Evolutionary conservation across 2,329 filamentous ascomycete species (phyloP), one percentile per base, ranked within the genome.

Genomic region (Paraphaeosphaeria sporulosa): DNA sequence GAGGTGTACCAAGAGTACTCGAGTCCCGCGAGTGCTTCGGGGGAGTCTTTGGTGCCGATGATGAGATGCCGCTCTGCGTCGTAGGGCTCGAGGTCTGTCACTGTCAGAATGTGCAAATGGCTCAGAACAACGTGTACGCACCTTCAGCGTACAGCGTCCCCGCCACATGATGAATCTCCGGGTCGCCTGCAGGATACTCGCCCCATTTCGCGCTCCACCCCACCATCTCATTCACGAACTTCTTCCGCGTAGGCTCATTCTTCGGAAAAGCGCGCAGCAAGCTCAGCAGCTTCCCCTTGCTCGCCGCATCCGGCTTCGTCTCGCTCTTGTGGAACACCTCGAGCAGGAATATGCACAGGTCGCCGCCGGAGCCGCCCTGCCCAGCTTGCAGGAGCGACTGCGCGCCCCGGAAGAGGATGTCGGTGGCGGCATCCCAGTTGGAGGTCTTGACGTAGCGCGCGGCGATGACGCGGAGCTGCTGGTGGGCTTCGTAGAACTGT

Each of bases 401-500:
- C 1, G 94, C 90, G 64, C 97, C 95, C 66, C 87, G 90, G 78
- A 87, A 90, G 66, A 99, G 86, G 66, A 98, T 90, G 68, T 97
- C 92, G 76, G 93, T 90, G 50, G 96, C 95, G 13, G 93, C 90
- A 68, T 85, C 78, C 86, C 91, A 97, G 85, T 94, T 94, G 63
- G 87, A 83, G 46, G 90, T 86, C 82, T 98, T 98, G 78, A 94
- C 89, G 82, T 99, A 96, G 59, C 96, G 93, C 42, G 93, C 90
- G 62, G 94, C 94, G 69, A 97, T 94, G 57, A 97, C 94, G 64
- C 95, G 93, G 67, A 97, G 92, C 83, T 99, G 95, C 80, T 99
- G 95, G 81, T 98, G 94, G 60, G 95, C 95, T 86, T 99, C 95
- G 83, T 99, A 99, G 85, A 88, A 97, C 77, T 95, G 90, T 73